Percentiles rank a stretch among this genome's conserved stretches.
Evolutionary conservation across 495 filamentous ascomycete genomes (phyloP).

Genomic region (Thermothielavioides terrestris): DNA sequence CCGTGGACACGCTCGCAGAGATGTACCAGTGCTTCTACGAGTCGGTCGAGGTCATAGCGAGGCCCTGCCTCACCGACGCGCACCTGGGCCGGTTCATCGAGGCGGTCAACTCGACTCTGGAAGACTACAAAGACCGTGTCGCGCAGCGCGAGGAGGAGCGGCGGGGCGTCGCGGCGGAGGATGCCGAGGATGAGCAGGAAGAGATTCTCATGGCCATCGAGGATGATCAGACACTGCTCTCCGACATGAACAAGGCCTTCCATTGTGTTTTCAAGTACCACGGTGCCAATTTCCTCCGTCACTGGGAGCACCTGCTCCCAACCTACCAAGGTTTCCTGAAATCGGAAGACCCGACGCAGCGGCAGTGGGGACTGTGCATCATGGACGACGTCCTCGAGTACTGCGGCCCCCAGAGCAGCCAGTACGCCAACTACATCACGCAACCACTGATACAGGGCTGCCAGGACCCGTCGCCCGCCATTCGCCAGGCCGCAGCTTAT

Average conservation of each 20-base stretch:
- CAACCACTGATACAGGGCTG: slow-evolving; percentile 77
- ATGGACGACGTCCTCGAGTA: slow-evolving; percentile 98
- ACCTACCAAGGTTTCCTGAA: slow-evolving; percentile 83
- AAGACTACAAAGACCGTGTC: slow-evolving; percentile 86
- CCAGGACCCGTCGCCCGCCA: slow-evolving; percentile 74
- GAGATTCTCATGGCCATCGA: slow-evolving; percentile 85
- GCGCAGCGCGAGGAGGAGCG: slow-evolving; percentile 65
- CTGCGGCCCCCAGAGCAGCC: slow-evolving; percentile 75
- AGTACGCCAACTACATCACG: slow-evolving; percentile 75
- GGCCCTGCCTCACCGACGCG: slow-evolving; percentile 62
- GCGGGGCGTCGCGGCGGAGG: slow-evolving; percentile 55
- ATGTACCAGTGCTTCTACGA: slow-evolving; percentile 99
- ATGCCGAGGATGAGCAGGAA: slow-evolving; percentile 52
- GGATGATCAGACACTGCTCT: slow-evolving; percentile 92
- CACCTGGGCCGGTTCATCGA: slow-evolving; percentile 85
- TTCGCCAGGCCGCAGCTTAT: slow-evolving; percentile 93
- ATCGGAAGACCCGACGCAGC: slow-evolving; percentile 78
- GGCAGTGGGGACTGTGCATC: slow-evolving; percentile 97
- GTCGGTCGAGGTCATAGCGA: slow-evolving; percentile 87
- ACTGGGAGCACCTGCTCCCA: slow-evolving; percentile 74
- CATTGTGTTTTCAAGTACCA: slow-evolving; percentile 98
- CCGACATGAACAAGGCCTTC: slow-evolving; percentile 99
- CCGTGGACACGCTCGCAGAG: slow-evolving; percentile 91
- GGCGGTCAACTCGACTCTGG: slow-evolving; percentile 69
- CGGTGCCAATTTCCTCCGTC: slow-evolving; percentile 67